Percentiles rank a stretch among this genome's conserved stretches.
These are phyloP conservation scores for Panicum miliaceum DNA, from an alignment of 176 grass and related monocot species.

Conservation along the genomic window DNA sequence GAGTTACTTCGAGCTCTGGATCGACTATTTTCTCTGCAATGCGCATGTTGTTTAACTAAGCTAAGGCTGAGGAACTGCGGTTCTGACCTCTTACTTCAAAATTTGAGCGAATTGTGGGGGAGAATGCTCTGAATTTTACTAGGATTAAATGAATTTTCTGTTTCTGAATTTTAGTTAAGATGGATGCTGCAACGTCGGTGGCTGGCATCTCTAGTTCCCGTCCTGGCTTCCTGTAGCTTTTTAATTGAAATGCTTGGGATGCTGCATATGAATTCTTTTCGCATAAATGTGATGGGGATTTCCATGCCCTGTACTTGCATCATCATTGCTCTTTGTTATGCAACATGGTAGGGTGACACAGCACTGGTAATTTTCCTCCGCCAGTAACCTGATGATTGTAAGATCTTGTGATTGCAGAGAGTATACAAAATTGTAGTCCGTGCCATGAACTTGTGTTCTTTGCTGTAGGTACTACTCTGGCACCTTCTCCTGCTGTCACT, in stretches of 20 bases:
- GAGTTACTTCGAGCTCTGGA: background rate
- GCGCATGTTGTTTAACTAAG: slow-evolving; percentile 15
- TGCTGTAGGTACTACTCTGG: slow-evolving; percentile 60
- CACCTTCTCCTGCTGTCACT: slow-evolving; percentile 35
- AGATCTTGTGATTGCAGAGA: slow-evolving; percentile 14
- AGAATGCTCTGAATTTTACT: slow-evolving; percentile 3
- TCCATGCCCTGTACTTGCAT: background rate
- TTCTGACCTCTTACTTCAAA: background rate
- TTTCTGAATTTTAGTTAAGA: slow-evolving; percentile 28
- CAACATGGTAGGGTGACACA: slow-evolving; percentile 6
- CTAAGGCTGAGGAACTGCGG: background rate
- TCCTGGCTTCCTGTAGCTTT: slow-evolving; percentile 21
- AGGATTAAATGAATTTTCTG: background rate
- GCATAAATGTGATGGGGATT: slow-evolving; percentile 14
- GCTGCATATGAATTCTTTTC: background rate
- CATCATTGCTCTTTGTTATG: slow-evolving; percentile 6
- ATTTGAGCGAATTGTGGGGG: background rate
- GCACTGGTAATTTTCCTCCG: background rate
- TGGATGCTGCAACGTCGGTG: slow-evolving; percentile 29
- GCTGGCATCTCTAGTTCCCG: slow-evolving; percentile 19
- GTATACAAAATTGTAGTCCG: background rate
- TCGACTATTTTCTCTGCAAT: background rate
- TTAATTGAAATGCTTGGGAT: slow-evolving; percentile 2
- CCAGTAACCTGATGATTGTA: background rate
- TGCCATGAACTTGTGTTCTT: slow-evolving; percentile 32